Conservation (phyloP, 306 rosid species). For the Coriaria nepalensis region DNA sequence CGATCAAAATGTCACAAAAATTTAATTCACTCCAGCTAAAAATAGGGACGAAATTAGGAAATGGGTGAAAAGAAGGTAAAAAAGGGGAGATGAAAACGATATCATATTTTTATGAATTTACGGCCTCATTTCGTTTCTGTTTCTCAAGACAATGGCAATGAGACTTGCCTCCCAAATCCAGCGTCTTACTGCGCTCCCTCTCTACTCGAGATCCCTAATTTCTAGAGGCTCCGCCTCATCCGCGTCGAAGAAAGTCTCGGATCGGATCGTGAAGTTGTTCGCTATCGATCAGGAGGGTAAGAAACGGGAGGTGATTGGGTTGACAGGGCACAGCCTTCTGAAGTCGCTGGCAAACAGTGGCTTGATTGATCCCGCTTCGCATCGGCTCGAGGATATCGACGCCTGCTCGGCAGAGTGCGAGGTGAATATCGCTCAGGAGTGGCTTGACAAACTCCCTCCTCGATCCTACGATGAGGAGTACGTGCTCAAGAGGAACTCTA, state of each 20-base stretch:
- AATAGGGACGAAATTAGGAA: no score
- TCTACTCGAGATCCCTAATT: slow-evolving; percentile 45
- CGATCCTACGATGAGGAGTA: slow-evolving; percentile 80
- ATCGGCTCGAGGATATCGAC: slow-evolving; percentile 81
- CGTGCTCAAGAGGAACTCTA: slow-evolving; percentile 41
- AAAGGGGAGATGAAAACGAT: no score
- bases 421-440: slow-evolving; percentile 83
- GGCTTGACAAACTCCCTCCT: slow-evolving; percentile 81
- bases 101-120: no score
- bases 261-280: slow-evolving; percentile 61
- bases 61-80: no score
- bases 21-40: no score
- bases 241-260: slow-evolving; percentile 51
- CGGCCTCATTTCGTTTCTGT: no score
- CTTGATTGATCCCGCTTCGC: slow-evolving; percentile 75
- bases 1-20: no score
- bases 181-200: slow-evolving; percentile 37
- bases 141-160: no score
- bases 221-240: slow-evolving; percentile 32
- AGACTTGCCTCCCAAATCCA: slow-evolving; percentile 37
- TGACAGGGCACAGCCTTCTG: slow-evolving; percentile 74
- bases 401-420: slow-evolving; percentile 93
- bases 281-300: slow-evolving; percentile 65
- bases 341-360: slow-evolving; percentile 58
- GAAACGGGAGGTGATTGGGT: slow-evolving; percentile 61